phyloP scores from a whole-genome alignment of 305 asterid species.

The Plantago lanceolata region DNA sequence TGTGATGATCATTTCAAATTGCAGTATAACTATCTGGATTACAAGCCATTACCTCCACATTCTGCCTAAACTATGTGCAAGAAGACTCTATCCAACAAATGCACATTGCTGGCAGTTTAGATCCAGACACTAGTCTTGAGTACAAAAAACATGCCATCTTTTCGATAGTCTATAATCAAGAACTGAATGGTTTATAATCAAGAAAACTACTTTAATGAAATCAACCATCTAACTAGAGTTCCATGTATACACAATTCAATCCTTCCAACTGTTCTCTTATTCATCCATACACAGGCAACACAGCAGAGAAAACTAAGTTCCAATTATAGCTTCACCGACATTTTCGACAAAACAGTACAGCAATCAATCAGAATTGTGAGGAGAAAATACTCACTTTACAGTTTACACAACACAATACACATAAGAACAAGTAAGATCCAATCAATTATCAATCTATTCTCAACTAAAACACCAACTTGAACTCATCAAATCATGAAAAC shows the following conservation, averaged over 20 bases:
- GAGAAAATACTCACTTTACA: background rate
- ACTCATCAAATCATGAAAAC: background rate
- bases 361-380: background rate
- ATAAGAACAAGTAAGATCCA: conserved; percentile 7
- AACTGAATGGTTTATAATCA: background rate
- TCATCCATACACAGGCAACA: background rate
- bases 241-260: background rate
- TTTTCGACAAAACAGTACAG: background rate
- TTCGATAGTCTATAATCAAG: no score
- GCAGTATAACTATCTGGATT: background rate
- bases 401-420: background rate
- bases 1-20: background rate
- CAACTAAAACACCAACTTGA: background rate
- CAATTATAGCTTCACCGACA: background rate
- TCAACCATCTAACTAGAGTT: background rate
- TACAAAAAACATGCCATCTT: no score
- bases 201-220: background rate
- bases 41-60: background rate
- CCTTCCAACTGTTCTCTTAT: background rate
- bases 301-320: background rate
- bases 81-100: no score
- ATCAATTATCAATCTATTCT: background rate
- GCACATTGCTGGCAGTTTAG: background rate
- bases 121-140: background rate
- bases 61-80: background rate